These are phyloP conservation scores for Rosa lucieae DNA, from an alignment of 306 rosid species.

Conservation along the genomic window DNA sequence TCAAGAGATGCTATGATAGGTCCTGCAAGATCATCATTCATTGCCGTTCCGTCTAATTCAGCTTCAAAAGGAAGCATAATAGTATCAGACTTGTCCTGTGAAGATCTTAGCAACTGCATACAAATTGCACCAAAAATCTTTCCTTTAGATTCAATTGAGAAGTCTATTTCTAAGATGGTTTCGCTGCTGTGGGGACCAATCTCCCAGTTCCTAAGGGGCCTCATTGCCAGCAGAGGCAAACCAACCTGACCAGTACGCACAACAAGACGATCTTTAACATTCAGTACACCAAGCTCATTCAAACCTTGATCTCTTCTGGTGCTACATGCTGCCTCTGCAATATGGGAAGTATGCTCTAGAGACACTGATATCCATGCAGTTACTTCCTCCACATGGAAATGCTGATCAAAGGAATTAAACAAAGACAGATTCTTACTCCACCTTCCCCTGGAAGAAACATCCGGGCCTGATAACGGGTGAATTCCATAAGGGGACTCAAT, in stretches of 20 bases:
- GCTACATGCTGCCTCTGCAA: constrained; percentile 74
- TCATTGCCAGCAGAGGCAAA: constrained; percentile 60
- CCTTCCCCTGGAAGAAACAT: constrained; percentile 65
- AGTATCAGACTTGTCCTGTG: constrained; percentile 62
- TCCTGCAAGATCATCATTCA: constrained; percentile 31
- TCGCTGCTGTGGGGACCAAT: constrained; percentile 71
- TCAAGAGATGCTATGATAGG: constrained; percentile 64
- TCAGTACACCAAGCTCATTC: constrained; percentile 42
- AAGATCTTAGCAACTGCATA: constrained; percentile 68
- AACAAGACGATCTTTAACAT: constrained; percentile 63
- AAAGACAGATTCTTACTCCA: constrained; percentile 71
- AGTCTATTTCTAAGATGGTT: constrained; percentile 67
- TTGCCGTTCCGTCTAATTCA: constrained; percentile 42
- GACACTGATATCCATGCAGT: constrained; percentile 74
- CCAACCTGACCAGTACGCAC: constrained; percentile 54
- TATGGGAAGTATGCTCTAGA: constrained; percentile 50
- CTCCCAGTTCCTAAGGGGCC: constrained; percentile 78
- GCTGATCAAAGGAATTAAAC: constrained; percentile 78
- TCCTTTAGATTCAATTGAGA: constrained; percentile 58
- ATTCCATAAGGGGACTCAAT: constrained; percentile 79
- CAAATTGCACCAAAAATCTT: constrained; percentile 75
- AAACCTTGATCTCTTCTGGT: constrained; percentile 43
- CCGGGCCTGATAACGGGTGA: constrained; percentile 55
- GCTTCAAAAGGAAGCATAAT: constrained; percentile 85
- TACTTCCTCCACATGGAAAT: constrained; percentile 65